Evolutionary conservation across 1,139 yeast species (phyloP), one percentile per base, ranked within the genome.

Genomic region (Saccharomyces hybrid): DNA sequence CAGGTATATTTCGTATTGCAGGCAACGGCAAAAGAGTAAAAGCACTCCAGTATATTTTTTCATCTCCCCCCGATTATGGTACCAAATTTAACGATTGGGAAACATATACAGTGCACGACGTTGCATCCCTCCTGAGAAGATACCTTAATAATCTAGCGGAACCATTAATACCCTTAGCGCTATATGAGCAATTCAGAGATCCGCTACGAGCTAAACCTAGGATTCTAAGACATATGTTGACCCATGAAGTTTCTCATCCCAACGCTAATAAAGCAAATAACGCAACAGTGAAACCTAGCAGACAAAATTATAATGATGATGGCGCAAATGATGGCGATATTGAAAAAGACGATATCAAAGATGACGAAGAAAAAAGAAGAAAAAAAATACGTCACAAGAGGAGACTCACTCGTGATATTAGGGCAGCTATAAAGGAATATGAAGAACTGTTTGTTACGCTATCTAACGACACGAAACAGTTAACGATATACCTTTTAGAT

Each of bases 91-190:
- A 79, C 59, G 60, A 61, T 50, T 93, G 99, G 99, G 89, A 87
- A 53, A 84, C 84, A 47, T 93, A 83, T 71, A 89, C 90, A 3
- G 98, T 93, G n/a, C 99, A 95, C 71, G 99, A 95, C 70, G 97
- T 97, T 1, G 96, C 98, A 2, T 88, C 95, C 29, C 77, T 93
- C 38, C 78, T 93, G 56, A 78, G 98, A 66, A 76, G 99, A 56
- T 93, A 81, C 67, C 77, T 95, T 59, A 89, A 91, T 67, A 85
- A 91, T 48, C 77, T 93, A 55, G 96, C 96, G 0, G 98, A 93
- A 64, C 98, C 99, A 0, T 78, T 93, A 54, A 83, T 93, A 23
- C 97, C 98, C 0, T 73, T 89, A 50, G 80, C 80, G 7, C 74
- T 82, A 57, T 95, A 93, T 70, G 91, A 88, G 60, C 75, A 75